Base-by-base conservation (phyloP, 1,284 basidiomycete species). In the Ustilago sp. region DNA sequence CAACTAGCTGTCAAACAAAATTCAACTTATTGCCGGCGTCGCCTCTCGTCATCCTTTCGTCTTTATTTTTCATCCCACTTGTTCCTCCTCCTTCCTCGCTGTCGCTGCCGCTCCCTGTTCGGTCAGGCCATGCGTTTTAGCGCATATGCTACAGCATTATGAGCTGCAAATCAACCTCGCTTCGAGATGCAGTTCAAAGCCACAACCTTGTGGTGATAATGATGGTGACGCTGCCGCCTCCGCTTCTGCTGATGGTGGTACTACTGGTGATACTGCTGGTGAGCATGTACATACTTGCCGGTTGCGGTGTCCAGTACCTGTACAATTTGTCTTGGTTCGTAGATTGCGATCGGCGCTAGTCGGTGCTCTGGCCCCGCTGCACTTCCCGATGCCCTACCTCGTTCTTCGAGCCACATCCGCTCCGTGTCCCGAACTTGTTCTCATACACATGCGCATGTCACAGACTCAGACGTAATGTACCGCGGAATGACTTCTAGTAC, bases 11-110 rank as follows among this genome's bases (percentile, higher is more conserved):
- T 39, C 28, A 43, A 57, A 43, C 11, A 39, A 57, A 39, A 34
- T 19, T 7, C 38, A 53, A 61, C 59, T 53, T 61, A 61, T 53
- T 61, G 50, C 59, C 59, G 59, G 39, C 15, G 38, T 48, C 58
- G 58, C 58, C 54, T 31, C 43, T 34, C 43, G 12, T 36, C 54
- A 41, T 35, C n/a, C 54, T 39, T 12, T 15, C 41, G 17, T 28
- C 36, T 28, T 28, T 35, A 23, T 23, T 38, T 8, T 11, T 41
- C 28, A n/a, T 11, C 52, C 32, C 32, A 19, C 35, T 19, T 23
- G 4, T 3, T 15, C 35, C 32, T n/a, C 52, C n/a, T 11, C 52
- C 6, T 35, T 32, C 13, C 51, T 6, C 17, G 11, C 32, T 6
- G 34, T 6, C 17, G 11, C 32, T 6, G 34, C 35, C 31, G n/a